Conservation (phyloP, 495 filamentous ascomycete genomes). For the Rostrohypoxylon terebratum region DNA sequence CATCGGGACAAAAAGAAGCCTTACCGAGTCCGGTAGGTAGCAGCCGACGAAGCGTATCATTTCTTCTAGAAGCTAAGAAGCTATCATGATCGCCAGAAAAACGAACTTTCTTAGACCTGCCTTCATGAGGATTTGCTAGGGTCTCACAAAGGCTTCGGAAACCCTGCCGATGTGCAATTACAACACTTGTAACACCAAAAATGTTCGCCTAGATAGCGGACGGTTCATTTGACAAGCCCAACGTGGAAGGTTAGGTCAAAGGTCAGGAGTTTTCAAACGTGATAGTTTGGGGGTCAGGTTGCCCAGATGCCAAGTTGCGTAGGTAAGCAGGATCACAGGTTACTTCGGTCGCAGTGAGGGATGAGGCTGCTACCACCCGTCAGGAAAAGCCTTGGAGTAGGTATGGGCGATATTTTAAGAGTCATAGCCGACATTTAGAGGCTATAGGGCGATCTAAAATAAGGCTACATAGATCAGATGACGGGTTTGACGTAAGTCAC, state of each 20-base stretch:
- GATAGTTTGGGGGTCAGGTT: constrained; percentile 14
- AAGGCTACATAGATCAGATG: constrained; percentile 31
- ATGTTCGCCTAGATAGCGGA: neutral
- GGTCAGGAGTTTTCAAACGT: constrained; percentile 10
- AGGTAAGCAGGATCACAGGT: constrained; percentile 15
- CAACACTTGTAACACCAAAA: constrained; percentile 16
- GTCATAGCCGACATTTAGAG: constrained; percentile 3
- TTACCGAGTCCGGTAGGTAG: constrained; percentile 38
- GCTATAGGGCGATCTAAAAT: constrained; percentile 16
- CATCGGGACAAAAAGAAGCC: constrained; percentile 24
- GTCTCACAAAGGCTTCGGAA: constrained; percentile 17
- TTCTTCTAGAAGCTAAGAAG: constrained; percentile 45
- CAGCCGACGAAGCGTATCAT: constrained; percentile 25
- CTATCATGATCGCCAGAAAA: constrained; percentile 30
- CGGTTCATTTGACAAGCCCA: constrained; percentile 25
- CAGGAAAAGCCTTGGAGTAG: constrained; percentile 19
- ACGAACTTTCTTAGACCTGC: constrained; percentile 24
- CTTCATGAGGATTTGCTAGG: constrained; percentile 30
- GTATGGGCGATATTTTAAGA: constrained; percentile 20
- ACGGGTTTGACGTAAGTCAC: constrained; percentile 28
- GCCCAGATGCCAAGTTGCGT: neutral
- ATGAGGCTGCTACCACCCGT: constrained; percentile 25
- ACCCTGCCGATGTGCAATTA: constrained; percentile 26
- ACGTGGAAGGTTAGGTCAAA: constrained; percentile 37
- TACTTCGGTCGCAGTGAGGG: constrained; percentile 13